phyloP scores from a whole-genome alignment of 2,329 filamentous ascomycete species.

The Diaporthe australafricana region DNA sequence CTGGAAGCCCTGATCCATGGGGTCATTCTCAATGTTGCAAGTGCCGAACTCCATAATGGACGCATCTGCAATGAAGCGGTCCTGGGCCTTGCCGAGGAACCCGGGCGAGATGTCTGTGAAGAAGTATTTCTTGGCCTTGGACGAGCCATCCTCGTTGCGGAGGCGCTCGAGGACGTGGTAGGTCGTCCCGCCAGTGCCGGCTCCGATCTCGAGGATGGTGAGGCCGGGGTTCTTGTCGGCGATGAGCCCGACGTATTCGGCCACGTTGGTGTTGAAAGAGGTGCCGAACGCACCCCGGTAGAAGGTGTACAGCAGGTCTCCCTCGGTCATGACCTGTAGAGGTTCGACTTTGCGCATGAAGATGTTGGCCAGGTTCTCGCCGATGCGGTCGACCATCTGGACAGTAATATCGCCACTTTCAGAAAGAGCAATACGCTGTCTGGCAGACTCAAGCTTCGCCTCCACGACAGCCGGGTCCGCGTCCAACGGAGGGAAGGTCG shows the following conservation, averaged over 20 bases:
- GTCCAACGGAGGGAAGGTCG: neutral
- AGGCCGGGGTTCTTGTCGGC: slow-evolving; percentile 43
- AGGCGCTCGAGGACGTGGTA: slow-evolving; percentile 33
- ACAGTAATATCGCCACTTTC: slow-evolving; percentile 16
- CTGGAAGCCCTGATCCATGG: slow-evolving; percentile 48
- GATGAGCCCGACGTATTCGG: slow-evolving; percentile 20
- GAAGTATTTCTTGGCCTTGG: slow-evolving; percentile 46
- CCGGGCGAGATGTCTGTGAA: slow-evolving; percentile 58
- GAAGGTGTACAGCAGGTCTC: slow-evolving; percentile 15
- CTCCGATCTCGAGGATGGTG: slow-evolving; percentile 46
- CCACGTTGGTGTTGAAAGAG: slow-evolving; percentile 16
- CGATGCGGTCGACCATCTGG: slow-evolving; percentile 17
- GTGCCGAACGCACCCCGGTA: slow-evolving; percentile 12
- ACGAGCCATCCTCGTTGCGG: neutral
- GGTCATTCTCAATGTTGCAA: slow-evolving; percentile 47
- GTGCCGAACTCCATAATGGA: slow-evolving; percentile 45
- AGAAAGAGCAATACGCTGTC: neutral
- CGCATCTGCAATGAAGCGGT: slow-evolving; percentile 37
- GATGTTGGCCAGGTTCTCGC: neutral
- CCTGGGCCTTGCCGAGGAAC: slow-evolving; percentile 48
- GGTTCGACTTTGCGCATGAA: slow-evolving; percentile 14
- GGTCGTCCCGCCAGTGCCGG: slow-evolving; percentile 43
- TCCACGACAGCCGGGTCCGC: neutral
- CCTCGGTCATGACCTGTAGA: slow-evolving; percentile 7
- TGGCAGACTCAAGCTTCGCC: neutral